These are phyloP conservation scores for Silybum marianum DNA, from an alignment of 129 eudicot species.

Conservation along the genomic window DNA sequence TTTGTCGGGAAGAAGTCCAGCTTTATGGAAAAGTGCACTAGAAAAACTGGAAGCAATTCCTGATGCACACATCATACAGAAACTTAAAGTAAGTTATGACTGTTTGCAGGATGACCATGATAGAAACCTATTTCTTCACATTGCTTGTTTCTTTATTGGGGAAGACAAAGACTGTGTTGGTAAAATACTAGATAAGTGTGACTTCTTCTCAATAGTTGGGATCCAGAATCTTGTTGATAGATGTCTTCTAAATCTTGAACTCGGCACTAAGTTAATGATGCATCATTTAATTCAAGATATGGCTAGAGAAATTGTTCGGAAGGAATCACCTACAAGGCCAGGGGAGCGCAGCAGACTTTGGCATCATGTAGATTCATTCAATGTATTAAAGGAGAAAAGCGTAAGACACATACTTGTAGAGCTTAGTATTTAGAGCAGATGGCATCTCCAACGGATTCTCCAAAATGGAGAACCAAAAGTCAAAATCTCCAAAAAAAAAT, in stretches of 20 bases:
- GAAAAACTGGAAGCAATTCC: slow-evolving; percentile 25
- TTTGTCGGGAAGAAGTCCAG: slow-evolving; percentile 12
- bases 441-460: background rate
- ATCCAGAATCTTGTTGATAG: slow-evolving; percentile 25
- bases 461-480: too few relatives aligned
- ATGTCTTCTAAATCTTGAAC: background rate
- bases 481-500: too few relatives aligned
- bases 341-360: slow-evolving; percentile 31
- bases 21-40: slow-evolving; percentile 24
- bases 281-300: slow-evolving; percentile 28
- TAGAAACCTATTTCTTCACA: slow-evolving; percentile 17
- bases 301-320: slow-evolving; percentile 32
- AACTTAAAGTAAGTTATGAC: slow-evolving; percentile 26
- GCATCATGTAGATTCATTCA: slow-evolving; percentile 27
- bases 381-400: background rate
- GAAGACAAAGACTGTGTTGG: slow-evolving; percentile 22
- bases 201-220: slow-evolving; percentile 22
- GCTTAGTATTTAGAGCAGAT: background rate
- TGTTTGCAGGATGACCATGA: slow-evolving; percentile 16
- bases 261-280: slow-evolving; percentile 9
- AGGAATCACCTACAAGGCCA: slow-evolving; percentile 23
- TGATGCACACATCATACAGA: background rate
- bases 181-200: slow-evolving; percentile 10
- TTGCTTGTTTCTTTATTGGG: slow-evolving; percentile 31
- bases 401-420: slow-evolving; percentile 3